These are phyloP conservation scores for Bipolaris cookei DNA, from an alignment of 2,329 filamentous ascomycete genomes.

Conservation along the genomic window DNA sequence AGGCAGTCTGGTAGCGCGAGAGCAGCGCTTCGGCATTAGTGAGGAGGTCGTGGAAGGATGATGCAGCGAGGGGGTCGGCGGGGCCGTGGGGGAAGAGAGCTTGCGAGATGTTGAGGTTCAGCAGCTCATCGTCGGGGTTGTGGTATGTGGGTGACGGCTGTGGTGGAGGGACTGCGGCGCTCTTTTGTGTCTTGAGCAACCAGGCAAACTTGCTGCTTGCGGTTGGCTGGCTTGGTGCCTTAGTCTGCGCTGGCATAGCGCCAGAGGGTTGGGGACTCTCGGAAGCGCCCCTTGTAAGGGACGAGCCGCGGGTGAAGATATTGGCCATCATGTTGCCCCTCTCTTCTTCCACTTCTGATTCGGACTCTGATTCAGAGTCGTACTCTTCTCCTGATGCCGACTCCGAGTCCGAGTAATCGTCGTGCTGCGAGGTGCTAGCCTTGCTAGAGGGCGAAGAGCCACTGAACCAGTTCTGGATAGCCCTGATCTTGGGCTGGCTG, in stretches of 20 bases:
- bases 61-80: constrained; percentile 57
- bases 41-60: constrained; percentile 63
- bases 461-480: constrained; percentile 60
- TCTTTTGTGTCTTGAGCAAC: constrained; percentile 47
- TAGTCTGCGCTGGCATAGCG: constrained; percentile 24
- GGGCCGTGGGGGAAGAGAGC: constrained; percentile 62
- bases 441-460: constrained; percentile 59
- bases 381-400: constrained; percentile 37
- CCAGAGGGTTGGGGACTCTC: constrained; percentile 30
- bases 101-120: constrained; percentile 61
- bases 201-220: constrained; percentile 45
- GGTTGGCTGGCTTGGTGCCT: constrained; percentile 31
- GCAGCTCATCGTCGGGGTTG: constrained; percentile 55
- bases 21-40: constrained; percentile 63
- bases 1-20: constrained; percentile 62
- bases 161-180: constrained; percentile 34
- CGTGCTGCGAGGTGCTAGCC: constrained; percentile 47
- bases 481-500: constrained; percentile 41
- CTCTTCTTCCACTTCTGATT: constrained; percentile 31
- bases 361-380: constrained; percentile 31
- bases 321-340: constrained; percentile 40
- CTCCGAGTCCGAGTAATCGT: constrained; percentile 40
- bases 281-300: constrained; percentile 33
- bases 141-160: constrained; percentile 42
- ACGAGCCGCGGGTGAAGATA: constrained; percentile 43